Conservation (phyloP, 257 asterid genomes). For the Solanum piurae region DNA sequence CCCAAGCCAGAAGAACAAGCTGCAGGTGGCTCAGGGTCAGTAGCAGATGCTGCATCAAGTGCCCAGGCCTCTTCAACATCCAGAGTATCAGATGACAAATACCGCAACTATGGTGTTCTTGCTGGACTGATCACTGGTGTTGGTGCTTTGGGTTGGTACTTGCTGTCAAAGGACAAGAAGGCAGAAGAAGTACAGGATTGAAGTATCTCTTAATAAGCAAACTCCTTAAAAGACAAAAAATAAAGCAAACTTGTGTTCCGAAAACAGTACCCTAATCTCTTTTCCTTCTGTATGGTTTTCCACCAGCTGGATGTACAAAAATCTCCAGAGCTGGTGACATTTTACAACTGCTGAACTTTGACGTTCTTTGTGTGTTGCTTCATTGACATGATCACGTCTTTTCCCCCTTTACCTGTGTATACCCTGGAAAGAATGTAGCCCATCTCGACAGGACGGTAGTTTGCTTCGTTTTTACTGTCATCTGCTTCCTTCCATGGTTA, state of each 20-base stretch:
- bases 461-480: not conserved
- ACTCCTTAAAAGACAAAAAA: slow-evolving; percentile 12
- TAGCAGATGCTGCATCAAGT: slow-evolving; percentile 46
- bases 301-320: not conserved
- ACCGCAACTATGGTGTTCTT: slow-evolving; percentile 65
- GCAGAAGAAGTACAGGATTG: slow-evolving; percentile 55
- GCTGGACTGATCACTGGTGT: slow-evolving; percentile 53
- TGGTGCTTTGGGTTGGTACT: slow-evolving; percentile 76
- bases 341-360: not conserved
- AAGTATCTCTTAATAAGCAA: slow-evolving; percentile 1
- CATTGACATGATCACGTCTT: not conserved
- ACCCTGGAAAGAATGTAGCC: not conserved
- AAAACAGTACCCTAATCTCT: not conserved
- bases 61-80: slow-evolving; percentile 39
- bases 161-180: slow-evolving; percentile 45
- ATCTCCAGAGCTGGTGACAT: not conserved
- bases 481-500: not conserved
- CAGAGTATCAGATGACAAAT: slow-evolving; percentile 46
- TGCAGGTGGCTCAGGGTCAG: slow-evolving; percentile 46
- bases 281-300: not conserved
- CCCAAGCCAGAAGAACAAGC: slow-evolving; percentile 57
- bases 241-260: slow-evolving; percentile 12
- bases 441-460: not conserved
- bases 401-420: not conserved
- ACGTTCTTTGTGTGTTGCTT: not conserved